Evolutionary conservation across 2,329 filamentous ascomycete species (phyloP).

Genomic region (Lachnellula subtilissima): DNA sequence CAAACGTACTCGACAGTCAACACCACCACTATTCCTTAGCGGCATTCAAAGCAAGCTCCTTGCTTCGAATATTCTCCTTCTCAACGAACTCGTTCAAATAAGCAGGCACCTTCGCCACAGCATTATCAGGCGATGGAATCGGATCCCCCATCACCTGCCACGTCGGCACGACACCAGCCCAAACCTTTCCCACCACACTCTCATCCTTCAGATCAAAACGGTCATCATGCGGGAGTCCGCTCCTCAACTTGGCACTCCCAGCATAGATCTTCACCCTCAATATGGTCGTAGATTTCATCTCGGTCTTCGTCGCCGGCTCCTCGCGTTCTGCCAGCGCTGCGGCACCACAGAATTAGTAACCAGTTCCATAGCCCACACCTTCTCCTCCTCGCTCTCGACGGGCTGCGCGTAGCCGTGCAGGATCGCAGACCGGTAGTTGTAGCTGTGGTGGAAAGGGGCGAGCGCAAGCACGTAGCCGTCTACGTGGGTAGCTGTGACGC

Average conservation of each 20-base stretch:
- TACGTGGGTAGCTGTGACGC: slow-evolving; percentile 66
- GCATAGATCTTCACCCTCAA: slow-evolving; percentile 63
- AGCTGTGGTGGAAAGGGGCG: slow-evolving; percentile 75
- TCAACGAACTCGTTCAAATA: slow-evolving; percentile 50
- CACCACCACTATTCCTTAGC: background rate
- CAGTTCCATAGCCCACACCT: slow-evolving; percentile 70
- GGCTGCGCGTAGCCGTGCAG: slow-evolving; percentile 69
- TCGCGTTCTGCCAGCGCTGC: slow-evolving; percentile 62
- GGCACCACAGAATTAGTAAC: slow-evolving; percentile 72
- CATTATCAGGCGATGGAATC: background rate
- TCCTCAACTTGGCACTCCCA: slow-evolving; percentile 71
- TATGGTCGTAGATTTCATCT: slow-evolving; percentile 71
- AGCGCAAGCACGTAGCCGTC: slow-evolving; percentile 77
- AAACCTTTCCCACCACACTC: slow-evolving; percentile 36
- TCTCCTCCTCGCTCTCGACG: slow-evolving; percentile 65
- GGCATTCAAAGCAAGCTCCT: slow-evolving; percentile 32
- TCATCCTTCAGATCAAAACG: slow-evolving; percentile 43
- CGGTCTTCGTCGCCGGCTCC: slow-evolving; percentile 65
- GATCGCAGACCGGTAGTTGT: slow-evolving; percentile 75
- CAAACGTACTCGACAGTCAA: background rate
- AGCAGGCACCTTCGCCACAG: slow-evolving; percentile 39
- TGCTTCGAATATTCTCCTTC: slow-evolving; percentile 41
- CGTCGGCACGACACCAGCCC: slow-evolving; percentile 32
- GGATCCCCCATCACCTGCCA: slow-evolving; percentile 52
- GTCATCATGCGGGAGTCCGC: slow-evolving; percentile 57